phyloP scores from a whole-genome alignment of 805 yeast species.

The Ogataea parapolymorpha region DNA sequence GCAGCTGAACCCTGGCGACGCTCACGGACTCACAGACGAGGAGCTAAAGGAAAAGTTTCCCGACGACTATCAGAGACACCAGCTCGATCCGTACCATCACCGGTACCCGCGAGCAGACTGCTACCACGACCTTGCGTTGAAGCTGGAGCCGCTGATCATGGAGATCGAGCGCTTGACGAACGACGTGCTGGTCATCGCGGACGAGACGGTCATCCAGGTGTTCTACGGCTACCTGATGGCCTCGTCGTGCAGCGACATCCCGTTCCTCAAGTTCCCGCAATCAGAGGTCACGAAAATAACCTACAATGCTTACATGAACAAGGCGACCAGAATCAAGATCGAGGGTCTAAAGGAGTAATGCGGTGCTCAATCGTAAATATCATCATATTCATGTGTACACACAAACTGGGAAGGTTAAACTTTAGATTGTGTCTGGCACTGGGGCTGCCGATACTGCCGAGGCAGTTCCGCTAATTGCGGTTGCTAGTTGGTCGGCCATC shows the following conservation, averaged over 20 bases:
- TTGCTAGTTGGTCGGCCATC: constrained; percentile 73
- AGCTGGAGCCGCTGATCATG: constrained; percentile 87
- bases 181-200: constrained; percentile 87
- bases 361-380: neutral
- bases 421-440: no score
- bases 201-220: constrained; percentile 84
- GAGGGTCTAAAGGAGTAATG: constrained; percentile 2
- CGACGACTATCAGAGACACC: constrained; percentile 61
- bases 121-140: constrained; percentile 91
- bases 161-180: constrained; percentile 92
- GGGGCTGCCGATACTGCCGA: no score
- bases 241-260: constrained; percentile 81
- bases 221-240: constrained; percentile 95
- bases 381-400: neutral
- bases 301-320: constrained; percentile 80
- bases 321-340: constrained; percentile 47
- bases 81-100: constrained; percentile 85
- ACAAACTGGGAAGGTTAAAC: neutral
- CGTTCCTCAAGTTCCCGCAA: constrained; percentile 70
- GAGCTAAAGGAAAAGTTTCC: constrained; percentile 63
- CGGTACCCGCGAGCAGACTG: constrained; percentile 91
- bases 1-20: constrained; percentile 86
- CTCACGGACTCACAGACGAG: constrained; percentile 62
- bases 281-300: constrained; percentile 83
- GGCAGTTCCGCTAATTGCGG: constrained; percentile 18